phyloP scores from a whole-genome alignment of 768 basidiomycete genomes.

The Suillus plorans region DNA sequence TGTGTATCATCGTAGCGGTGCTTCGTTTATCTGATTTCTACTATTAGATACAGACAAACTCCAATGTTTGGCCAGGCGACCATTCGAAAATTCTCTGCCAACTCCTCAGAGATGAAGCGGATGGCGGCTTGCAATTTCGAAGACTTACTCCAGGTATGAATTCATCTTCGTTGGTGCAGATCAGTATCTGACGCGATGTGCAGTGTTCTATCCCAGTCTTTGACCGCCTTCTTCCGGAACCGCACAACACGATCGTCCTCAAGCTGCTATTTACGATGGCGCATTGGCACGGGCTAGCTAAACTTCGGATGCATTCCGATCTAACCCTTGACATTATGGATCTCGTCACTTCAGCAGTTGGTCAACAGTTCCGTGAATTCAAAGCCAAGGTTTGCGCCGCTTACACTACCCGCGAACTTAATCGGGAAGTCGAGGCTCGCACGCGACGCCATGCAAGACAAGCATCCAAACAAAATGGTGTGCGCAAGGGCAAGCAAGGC shows the following conservation, averaged over 20 bases:
- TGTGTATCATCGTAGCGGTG: too few species aligned
- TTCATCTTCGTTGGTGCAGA: too few species aligned
- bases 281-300: conserved; percentile 16
- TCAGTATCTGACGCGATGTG: background rate
- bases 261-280: conserved; percentile 7
- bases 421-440: background rate
- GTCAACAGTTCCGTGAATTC: background rate
- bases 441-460: background rate
- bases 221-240: conserved; percentile 22
- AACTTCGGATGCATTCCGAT: background rate
- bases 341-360: background rate
- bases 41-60: too few species aligned
- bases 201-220: conserved; percentile 34
- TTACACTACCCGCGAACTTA: background rate
- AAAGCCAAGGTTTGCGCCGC: background rate
- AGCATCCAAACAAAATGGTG: conserved; percentile 7
- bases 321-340: background rate
- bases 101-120: conserved; percentile 34
- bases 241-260: conserved; percentile 6
- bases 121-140: conserved; percentile 36
- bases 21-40: too few species aligned
- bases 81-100: conserved; percentile 29
- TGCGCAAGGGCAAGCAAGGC: too few species aligned
- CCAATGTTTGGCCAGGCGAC: conserved; percentile 31
- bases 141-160: conserved; percentile 31